phyloP scores from a whole-genome alignment of 768 basidiomycete genomes.

The Lanmaoa rubissima region DNA sequence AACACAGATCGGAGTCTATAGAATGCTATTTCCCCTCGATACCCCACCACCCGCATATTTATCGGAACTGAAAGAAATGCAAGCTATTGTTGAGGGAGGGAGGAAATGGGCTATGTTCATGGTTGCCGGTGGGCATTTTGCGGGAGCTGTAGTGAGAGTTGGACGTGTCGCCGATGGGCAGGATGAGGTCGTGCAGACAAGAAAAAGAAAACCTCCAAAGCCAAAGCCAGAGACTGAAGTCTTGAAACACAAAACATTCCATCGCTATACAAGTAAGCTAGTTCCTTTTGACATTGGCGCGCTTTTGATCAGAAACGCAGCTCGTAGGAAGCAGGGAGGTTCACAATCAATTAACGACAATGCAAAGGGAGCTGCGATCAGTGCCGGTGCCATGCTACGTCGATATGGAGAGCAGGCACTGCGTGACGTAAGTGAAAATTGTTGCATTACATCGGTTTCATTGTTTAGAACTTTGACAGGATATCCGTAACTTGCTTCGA shows the following conservation, averaged over 20 bases:
- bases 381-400: slow-evolving; percentile 90
- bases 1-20: slow-evolving; percentile 90
- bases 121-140: slow-evolving; percentile 98
- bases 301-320: slow-evolving; percentile 41
- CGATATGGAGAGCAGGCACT: slow-evolving; percentile 95
- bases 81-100: slow-evolving; percentile 49
- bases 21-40: slow-evolving; percentile 60
- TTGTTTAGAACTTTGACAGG: slow-evolving; percentile 42
- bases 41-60: slow-evolving; percentile 49
- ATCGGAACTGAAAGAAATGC: slow-evolving; percentile 62
- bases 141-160: slow-evolving; percentile 82
- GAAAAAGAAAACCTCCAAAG: slow-evolving; percentile 58
- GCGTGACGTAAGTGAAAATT: slow-evolving; percentile 64
- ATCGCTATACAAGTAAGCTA: slow-evolving; percentile 92
- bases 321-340: slow-evolving; percentile 96
- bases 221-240: slow-evolving; percentile 80
- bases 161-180: slow-evolving; percentile 50
- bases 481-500: slow-evolving; percentile 77
- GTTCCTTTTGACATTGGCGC: background rate
- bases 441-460: background rate
- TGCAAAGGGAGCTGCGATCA: slow-evolving; percentile 88
- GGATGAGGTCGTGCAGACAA: slow-evolving; percentile 34
- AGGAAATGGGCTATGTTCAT: slow-evolving; percentile 93
- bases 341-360: slow-evolving; percentile 92
- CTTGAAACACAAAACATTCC: slow-evolving; percentile 91